Conservation (phyloP, 345 rosid species). For the Pistacia vera region DNA sequence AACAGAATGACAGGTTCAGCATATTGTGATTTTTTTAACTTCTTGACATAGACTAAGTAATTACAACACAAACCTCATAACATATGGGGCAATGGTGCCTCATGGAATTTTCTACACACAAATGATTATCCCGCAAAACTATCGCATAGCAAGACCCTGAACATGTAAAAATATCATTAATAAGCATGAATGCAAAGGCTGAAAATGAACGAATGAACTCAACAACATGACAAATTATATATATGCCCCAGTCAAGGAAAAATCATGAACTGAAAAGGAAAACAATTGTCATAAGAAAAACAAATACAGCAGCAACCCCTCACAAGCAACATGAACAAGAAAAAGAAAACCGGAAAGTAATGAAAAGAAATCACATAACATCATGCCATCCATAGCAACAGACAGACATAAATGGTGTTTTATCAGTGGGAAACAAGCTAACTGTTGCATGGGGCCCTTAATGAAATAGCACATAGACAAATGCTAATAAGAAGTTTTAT, state of each 20-base stretch:
- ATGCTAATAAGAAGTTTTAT: neutral
- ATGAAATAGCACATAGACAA: too few species aligned
- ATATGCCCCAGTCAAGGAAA: neutral
- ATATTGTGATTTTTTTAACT: neutral
- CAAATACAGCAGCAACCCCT: neutral
- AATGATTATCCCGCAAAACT: slow-evolving; percentile 70
- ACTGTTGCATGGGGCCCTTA: neutral
- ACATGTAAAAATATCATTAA: neutral
- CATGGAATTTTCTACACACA: slow-evolving; percentile 95
- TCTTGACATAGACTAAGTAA: neutral
- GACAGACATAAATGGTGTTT: neutral
- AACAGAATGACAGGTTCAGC: slow-evolving; percentile 9
- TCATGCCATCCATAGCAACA: neutral
- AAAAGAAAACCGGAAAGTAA: neutral
- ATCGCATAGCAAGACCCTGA: slow-evolving; percentile 84
- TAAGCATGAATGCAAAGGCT: neutral
- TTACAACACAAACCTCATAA: slow-evolving; percentile 61
- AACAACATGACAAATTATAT: neutral
- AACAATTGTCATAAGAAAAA: neutral
- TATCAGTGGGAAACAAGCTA: neutral
- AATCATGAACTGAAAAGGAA: neutral
- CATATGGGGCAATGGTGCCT: slow-evolving; percentile 97
- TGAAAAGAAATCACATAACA: slow-evolving; percentile 5
- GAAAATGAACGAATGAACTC: neutral
- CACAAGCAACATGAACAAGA: neutral